These are phyloP conservation scores for Pseudonitzschia pungens DNA, from an alignment of 108 stramenopile species.

Conservation along the genomic window DNA sequence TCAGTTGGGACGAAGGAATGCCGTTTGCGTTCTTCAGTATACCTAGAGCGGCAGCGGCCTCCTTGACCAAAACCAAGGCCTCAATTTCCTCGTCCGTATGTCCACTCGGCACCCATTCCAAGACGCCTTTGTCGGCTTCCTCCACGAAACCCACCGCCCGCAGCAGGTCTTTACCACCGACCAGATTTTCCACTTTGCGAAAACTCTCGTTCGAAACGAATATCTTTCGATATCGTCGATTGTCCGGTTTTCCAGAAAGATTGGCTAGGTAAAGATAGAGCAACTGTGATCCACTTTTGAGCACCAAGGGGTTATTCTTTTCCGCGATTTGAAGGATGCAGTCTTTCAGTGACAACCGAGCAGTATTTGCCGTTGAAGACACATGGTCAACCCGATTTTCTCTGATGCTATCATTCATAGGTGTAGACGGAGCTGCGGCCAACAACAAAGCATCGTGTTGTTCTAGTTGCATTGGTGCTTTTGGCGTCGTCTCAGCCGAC, in stretches of 20 bases:
- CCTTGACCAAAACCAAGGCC: conserved; percentile 24
- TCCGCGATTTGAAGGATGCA: conserved; percentile 23
- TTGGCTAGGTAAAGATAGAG: conserved; percentile 76
- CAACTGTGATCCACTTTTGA: conserved; percentile 63
- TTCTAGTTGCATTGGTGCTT: not conserved
- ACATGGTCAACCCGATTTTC: not conserved
- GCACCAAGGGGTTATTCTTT: conserved; percentile 36
- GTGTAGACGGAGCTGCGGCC: conserved; percentile 6
- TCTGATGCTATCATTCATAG: not conserved
- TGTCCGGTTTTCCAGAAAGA: conserved; percentile 58
- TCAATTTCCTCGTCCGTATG: conserved; percentile 25
- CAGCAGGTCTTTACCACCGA: conserved; percentile 66
- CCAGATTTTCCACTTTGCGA: conserved; percentile 59
- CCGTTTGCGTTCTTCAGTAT: conserved; percentile 31
- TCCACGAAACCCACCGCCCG: conserved; percentile 68
- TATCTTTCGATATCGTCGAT: conserved; percentile 80
- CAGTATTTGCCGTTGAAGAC: not conserved
- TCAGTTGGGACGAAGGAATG: conserved; percentile 19
- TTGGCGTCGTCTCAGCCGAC: not conserved
- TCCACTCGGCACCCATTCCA: conserved; percentile 58
- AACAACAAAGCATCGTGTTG: not conserved
- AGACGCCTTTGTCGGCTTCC: conserved; percentile 25
- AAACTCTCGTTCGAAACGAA: conserved; percentile 76
- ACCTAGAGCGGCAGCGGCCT: conserved; percentile 39
- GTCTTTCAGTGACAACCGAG: conserved; percentile 13